phyloP scores from a whole-genome alignment of 768 basidiomycete species.

The Boletus tylopilopsis region DNA sequence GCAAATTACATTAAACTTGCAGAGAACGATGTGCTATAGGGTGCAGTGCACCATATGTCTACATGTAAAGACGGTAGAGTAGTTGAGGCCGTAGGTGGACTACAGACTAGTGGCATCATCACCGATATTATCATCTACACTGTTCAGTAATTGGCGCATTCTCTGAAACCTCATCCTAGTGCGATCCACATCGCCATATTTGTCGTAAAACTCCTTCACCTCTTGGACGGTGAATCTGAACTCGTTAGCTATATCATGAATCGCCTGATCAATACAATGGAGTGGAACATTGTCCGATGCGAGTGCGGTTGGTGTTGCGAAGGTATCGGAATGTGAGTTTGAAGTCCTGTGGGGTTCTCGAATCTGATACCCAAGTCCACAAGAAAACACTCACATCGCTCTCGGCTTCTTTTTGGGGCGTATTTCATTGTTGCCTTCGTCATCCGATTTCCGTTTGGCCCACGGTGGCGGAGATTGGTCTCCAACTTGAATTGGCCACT shows the following conservation, averaged over 20 bases:
- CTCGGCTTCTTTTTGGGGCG: conserved; percentile 41
- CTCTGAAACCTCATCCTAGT: conserved; percentile 62
- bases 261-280: conserved; percentile 64
- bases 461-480: conserved; percentile 61
- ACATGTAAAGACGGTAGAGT: no score
- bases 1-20: conserved; percentile 64
- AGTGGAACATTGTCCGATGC: conserved; percentile 25
- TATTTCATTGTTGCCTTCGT: conserved; percentile 33
- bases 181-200: conserved; percentile 63
- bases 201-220: conserved; percentile 75
- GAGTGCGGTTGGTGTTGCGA: conserved; percentile 2
- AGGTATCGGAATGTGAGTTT: background rate
- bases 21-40: conserved; percentile 51
- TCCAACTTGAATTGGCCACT: conserved; percentile 67
- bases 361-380: background rate
- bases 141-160: conserved; percentile 53
- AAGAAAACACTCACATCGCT: conserved; percentile 33
- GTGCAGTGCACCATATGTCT: background rate
- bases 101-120: no score
- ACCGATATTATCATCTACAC: conserved; percentile 21
- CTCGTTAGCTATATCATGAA: conserved; percentile 63
- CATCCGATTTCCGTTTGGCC: conserved; percentile 55
- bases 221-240: conserved; percentile 72
- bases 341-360: conserved; percentile 3
- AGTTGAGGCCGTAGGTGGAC: no score